Base-by-base conservation (phyloP, 768 basidiomycete species). In the Omphalotus guepiniiformis region DNA sequence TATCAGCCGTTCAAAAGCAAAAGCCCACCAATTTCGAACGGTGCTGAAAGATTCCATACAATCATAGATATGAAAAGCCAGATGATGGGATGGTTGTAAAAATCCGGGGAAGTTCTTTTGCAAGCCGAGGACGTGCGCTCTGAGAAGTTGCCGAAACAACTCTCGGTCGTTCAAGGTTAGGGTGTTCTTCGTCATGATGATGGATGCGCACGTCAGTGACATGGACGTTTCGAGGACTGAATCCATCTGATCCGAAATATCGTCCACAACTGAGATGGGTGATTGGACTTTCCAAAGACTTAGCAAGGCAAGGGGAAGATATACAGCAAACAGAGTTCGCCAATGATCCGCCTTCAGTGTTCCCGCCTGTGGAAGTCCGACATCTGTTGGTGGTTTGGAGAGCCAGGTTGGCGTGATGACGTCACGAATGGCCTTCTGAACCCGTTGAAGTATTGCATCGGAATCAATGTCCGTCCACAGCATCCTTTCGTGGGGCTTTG, bases 341-440 rank as follows among this genome's bases (percentile, higher is more conserved):
- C 62, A 65, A 25, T 65, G 29, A 5, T 62, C 58, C 1, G 60
- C 58, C 37, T 65, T 65, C 16, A 65, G 40, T 0, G 47, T 62
- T 5, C 64, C 57, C 6, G 55, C 58, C 4, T 12, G 23, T 11
- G 48, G 22, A 13, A 28, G 15, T 4, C 56, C 56, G 25, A 54
- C 28, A 28, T 57, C 42, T 4, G n/a, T 9, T 26, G 56, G 56
- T 6, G 49, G 47, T 1, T 21, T 19, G 15, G n/a, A 13, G 13
- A 51, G 4, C 53, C 56, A 54, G 4, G 51, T 8, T 8, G 41
- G 41, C n/a, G 41, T 42, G 4, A 42, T 16, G n/a, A 16, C 27
- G 11, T 42, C 41, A 26, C 9, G n/a, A 16, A 48, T 29, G 7
- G 18, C 35, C 18, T 39, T 26, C 6, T 42, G 41, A 28, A 42